These are phyloP conservation scores for Salix viminalis DNA, from an alignment of 345 rosid species.

Conservation along the genomic window DNA sequence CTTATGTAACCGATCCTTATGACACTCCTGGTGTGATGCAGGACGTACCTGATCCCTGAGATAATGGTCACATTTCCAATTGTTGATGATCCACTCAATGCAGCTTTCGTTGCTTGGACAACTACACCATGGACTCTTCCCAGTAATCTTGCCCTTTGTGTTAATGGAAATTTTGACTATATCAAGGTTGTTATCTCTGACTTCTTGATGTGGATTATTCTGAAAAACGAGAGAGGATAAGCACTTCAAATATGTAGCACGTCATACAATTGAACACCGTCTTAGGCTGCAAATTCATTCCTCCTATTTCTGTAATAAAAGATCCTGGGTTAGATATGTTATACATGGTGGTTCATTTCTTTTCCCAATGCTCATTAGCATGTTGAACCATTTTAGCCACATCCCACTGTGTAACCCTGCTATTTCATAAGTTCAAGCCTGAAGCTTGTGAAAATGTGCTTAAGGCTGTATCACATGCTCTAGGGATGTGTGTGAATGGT, in stretches of 20 bases:
- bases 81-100: constrained; percentile 71
- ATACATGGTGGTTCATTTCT: neutral
- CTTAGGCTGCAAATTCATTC: neutral
- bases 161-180: constrained; percentile 67
- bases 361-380: neutral
- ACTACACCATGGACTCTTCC: constrained; percentile 99
- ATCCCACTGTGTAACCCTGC: too few species aligned
- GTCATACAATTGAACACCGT: neutral
- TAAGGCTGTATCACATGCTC: neutral
- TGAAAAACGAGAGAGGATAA: neutral
- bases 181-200: constrained; percentile 49
- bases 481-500: neutral
- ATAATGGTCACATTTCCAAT: constrained; percentile 74
- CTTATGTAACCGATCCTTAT: neutral
- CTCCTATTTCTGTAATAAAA: neutral
- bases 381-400: neutral
- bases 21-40: constrained; percentile 19
- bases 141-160: constrained; percentile 92
- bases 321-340: neutral
- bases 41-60: constrained; percentile 87
- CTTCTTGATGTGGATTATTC: neutral
- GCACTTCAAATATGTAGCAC: neutral
- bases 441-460: neutral
- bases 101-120: constrained; percentile 93
- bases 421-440: neutral